Evolutionary conservation across 2,329 filamentous ascomycete species (phyloP).

Genomic region (Mycosphaerella arachidis): DNA sequence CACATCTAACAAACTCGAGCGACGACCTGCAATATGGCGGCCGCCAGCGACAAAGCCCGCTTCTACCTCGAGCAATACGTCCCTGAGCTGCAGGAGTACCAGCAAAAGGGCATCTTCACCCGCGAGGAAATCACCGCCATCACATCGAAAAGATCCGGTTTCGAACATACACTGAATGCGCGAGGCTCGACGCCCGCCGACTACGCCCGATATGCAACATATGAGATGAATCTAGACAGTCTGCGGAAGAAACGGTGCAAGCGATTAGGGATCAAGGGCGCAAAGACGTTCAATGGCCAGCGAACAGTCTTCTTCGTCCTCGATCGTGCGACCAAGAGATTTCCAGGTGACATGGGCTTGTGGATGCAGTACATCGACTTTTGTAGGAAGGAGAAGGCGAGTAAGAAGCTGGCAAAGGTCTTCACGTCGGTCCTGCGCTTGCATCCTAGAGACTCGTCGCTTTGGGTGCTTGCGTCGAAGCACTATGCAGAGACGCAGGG

Average conservation of each 20-base stretch:
- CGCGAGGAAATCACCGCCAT: constrained; percentile 87
- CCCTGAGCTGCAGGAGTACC: constrained; percentile 86
- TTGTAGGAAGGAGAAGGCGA: constrained; percentile 61
- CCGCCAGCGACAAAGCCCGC: constrained; percentile 85
- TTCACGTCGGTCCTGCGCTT: constrained; percentile 70
- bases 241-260: constrained; percentile 79
- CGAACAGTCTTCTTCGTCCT: constrained; percentile 84
- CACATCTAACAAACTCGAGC: no score
- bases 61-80: constrained; percentile 92
- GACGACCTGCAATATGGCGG: constrained; percentile 57
- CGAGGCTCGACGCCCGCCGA: constrained; percentile 71
- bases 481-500: constrained; percentile 71
- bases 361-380: constrained; percentile 92
- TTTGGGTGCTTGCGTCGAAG: constrained; percentile 83
- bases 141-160: constrained; percentile 83
- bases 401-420: constrained; percentile 57
- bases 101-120: constrained; percentile 85
- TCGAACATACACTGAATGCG: constrained; percentile 84
- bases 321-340: constrained; percentile 77
- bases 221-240: constrained; percentile 63
- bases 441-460: constrained; percentile 73
- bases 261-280: constrained; percentile 70
- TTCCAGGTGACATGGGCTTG: constrained; percentile 72
- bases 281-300: constrained; percentile 64
- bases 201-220: constrained; percentile 77